Conservation (phyloP, 768 basidiomycete species). For the Sporobolomyces phaffii region DNA sequence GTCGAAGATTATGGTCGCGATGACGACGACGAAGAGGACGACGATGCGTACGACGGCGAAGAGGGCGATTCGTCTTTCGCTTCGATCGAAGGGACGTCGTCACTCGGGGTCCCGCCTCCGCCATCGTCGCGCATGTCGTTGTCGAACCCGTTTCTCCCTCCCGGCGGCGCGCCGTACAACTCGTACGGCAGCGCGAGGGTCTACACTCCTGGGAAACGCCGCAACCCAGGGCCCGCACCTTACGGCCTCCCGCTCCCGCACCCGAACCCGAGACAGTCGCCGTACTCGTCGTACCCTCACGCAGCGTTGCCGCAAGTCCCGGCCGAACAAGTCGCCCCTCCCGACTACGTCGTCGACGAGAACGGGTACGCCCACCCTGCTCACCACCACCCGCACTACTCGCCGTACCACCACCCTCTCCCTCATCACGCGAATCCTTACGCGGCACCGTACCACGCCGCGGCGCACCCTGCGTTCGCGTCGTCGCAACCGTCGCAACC, state of each 20-base stretch:
- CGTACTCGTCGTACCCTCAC: background rate
- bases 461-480: too few species aligned
- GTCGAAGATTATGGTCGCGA: background rate
- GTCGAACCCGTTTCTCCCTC: constrained; percentile 8
- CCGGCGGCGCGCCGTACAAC: background rate
- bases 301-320: background rate
- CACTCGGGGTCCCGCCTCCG: background rate
- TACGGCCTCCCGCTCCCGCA: background rate
- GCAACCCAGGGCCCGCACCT: background rate
- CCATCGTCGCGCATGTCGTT: background rate
- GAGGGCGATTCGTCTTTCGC: constrained; percentile 17
- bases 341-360: constrained; percentile 11
- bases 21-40: constrained; percentile 8
- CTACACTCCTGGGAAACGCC: constrained; percentile 9
- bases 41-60: background rate
- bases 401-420: background rate
- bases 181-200: constrained; percentile 3
- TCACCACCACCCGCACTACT: background rate
- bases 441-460: constrained; percentile 4
- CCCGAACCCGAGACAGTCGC: background rate
- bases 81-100: constrained; percentile 10
- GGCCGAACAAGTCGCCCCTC: background rate
- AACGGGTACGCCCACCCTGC: background rate
- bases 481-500: too few species aligned
- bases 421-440: background rate